Evolutionary conservation across 495 filamentous ascomycete species (phyloP).

Genomic region (Aspergillus cavernicola): DNA sequence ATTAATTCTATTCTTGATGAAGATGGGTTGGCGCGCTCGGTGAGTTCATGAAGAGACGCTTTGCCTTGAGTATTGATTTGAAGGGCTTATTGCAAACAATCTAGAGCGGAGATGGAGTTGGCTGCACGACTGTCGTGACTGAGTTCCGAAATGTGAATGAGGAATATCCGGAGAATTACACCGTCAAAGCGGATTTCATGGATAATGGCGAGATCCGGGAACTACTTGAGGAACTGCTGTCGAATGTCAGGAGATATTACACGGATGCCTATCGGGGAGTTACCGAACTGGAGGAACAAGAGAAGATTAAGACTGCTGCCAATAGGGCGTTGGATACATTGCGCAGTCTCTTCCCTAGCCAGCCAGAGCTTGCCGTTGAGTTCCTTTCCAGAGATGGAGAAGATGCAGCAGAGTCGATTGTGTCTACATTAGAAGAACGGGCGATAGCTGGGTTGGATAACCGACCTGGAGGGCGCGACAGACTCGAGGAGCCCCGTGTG

Average conservation of each 20-base stretch:
- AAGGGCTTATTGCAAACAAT: background rate
- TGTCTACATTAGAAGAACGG: constrained; percentile 16
- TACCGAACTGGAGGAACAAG: constrained; percentile 9
- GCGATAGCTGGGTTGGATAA: constrained; percentile 7
- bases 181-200: constrained; percentile 31
- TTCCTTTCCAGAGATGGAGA: constrained; percentile 17
- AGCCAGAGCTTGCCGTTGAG: constrained; percentile 17
- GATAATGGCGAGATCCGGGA: constrained; percentile 17
- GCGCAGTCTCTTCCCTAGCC: constrained; percentile 17
- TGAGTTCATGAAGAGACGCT: constrained; percentile 10
- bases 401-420: constrained; percentile 5
- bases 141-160: constrained; percentile 28
- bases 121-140: constrained; percentile 32
- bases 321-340: constrained; percentile 20
- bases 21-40: constrained; percentile 24
- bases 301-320: constrained; percentile 2
- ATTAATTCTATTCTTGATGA: constrained; percentile 33
- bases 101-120: constrained; percentile 24
- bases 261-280: constrained; percentile 16
- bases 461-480: constrained; percentile 16
- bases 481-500: constrained; percentile 9
- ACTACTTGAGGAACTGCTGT: constrained; percentile 23
- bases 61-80: background rate
- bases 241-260: constrained; percentile 8
- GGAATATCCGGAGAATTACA: constrained; percentile 19